phyloP scores from a whole-genome alignment of 2,329 filamentous ascomycete genomes.

The Aspergillus latus region DNA sequence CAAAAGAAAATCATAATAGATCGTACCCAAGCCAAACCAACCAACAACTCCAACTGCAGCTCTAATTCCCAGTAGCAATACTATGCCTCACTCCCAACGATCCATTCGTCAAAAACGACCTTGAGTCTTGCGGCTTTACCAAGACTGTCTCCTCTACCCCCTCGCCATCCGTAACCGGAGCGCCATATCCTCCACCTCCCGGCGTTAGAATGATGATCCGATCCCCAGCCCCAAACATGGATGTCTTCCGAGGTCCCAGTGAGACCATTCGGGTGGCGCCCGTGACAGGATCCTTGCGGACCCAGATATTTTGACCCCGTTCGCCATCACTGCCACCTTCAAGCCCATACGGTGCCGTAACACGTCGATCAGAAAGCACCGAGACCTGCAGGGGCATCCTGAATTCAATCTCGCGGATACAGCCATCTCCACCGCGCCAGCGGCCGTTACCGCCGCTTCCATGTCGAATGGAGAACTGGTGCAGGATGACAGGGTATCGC shows the following conservation, averaged over 20 bases:
- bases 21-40: too few relatives aligned
- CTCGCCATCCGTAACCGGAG: too few relatives aligned
- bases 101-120: too few relatives aligned
- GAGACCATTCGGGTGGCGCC: neutral
- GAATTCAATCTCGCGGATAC: slow-evolving; percentile 78
- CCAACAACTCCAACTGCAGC: too few relatives aligned
- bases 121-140: too few relatives aligned
- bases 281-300: neutral
- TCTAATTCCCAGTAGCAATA: too few relatives aligned
- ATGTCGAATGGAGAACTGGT: slow-evolving; percentile 65
- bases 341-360: slow-evolving; percentile 75
- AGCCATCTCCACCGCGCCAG: slow-evolving; percentile 72
- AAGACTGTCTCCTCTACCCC: too few relatives aligned
- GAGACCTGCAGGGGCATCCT: slow-evolving; percentile 71
- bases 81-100: too few relatives aligned
- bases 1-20: too few relatives aligned
- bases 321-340: slow-evolving; percentile 72
- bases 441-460: slow-evolving; percentile 65
- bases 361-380: slow-evolving; percentile 72
- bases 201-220: slow-evolving; percentile 50
- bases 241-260: neutral
- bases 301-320: neutral
- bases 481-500: slow-evolving; percentile 71
- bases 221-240: slow-evolving; percentile 26
- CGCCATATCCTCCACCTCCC: slow-evolving; percentile 67